Evolutionary conservation across 2,329 filamentous ascomycete genomes (phyloP).

Genomic region (Epichloe brachyelytri): DNA sequence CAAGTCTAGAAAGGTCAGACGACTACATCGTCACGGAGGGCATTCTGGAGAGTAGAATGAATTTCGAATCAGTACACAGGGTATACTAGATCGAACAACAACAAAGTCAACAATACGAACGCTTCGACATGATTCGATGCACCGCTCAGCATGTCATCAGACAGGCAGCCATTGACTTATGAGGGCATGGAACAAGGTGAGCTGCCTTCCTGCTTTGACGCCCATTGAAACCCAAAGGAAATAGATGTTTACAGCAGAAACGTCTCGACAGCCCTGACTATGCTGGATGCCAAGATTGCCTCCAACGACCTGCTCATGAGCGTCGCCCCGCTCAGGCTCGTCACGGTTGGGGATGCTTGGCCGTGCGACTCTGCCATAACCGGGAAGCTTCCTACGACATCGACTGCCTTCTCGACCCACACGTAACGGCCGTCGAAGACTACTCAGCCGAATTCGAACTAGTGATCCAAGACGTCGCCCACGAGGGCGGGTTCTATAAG

Average conservation of each 20-base stretch:
- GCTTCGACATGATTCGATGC: not conserved
- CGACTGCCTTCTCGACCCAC: slow-evolving; percentile 15
- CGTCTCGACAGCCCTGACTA: slow-evolving; percentile 8
- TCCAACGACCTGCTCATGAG: slow-evolving; percentile 14
- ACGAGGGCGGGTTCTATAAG: not conserved
- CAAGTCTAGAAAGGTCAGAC: not conserved
- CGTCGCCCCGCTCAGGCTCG: slow-evolving; percentile 15
- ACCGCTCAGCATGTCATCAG: not conserved
- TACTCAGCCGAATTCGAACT: slow-evolving; percentile 10
- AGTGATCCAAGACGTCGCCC: slow-evolving; percentile 8
- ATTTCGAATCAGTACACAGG: not conserved
- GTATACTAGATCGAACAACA: not conserved
- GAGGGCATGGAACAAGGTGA: slow-evolving; percentile 2
- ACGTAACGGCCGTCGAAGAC: slow-evolving; percentile 11
- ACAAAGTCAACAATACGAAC: not conserved
- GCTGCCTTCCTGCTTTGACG: not conserved
- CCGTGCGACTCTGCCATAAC: slow-evolving; percentile 12
- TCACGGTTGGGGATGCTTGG: slow-evolving; percentile 13
- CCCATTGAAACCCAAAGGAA: not conserved
- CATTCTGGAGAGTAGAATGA: not conserved
- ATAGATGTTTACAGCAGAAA: not conserved
- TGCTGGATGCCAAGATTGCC: slow-evolving; percentile 12
- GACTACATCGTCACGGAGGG: not conserved
- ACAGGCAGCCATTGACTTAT: slow-evolving; percentile 1
- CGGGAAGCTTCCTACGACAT: slow-evolving; percentile 12